phyloP scores from a whole-genome alignment of 1,284 basidiomycete species.

The Mycena citricolor region DNA sequence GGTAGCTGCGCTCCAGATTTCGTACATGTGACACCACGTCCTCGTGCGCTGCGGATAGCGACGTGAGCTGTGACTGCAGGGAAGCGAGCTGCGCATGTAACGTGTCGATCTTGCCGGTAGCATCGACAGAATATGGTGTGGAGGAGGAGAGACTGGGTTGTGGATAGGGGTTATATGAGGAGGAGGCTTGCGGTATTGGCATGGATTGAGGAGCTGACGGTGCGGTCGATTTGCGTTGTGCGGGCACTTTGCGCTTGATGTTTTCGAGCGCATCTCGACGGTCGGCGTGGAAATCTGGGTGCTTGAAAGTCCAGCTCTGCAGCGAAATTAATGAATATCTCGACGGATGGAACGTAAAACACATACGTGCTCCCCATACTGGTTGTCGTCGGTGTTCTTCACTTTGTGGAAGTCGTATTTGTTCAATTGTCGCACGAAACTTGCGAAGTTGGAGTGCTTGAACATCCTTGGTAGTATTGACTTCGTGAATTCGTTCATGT shows the following conservation, averaged over 20 bases:
- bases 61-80: slow-evolving; percentile 14
- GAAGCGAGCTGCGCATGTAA: slow-evolving; percentile 16
- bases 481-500: slow-evolving; percentile 87
- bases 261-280: slow-evolving; percentile 85
- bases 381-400: slow-evolving; percentile 78
- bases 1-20: slow-evolving; percentile 73
- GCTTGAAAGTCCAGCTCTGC: slow-evolving; percentile 94
- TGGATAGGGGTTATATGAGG: slow-evolving; percentile 12
- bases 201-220: slow-evolving; percentile 25
- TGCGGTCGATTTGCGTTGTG: slow-evolving; percentile 54
- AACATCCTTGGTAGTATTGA: slow-evolving; percentile 88
- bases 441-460: slow-evolving; percentile 96
- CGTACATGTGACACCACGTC: slow-evolving; percentile 45
- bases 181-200: slow-evolving; percentile 7
- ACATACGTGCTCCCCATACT: slow-evolving; percentile 77
- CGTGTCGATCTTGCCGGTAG: slow-evolving; percentile 6
- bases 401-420: slow-evolving; percentile 99
- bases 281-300: slow-evolving; percentile 91
- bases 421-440: slow-evolving; percentile 93
- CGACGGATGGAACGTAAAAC: neutral
- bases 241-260: slow-evolving; percentile 91
- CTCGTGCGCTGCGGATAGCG: slow-evolving; percentile 15
- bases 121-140: slow-evolving; percentile 2
- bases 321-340: slow-evolving; percentile 2
- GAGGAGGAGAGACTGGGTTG: slow-evolving; percentile 9